phyloP scores from a whole-genome alignment of 106 monocot species.

The Allium sativum region DNA sequence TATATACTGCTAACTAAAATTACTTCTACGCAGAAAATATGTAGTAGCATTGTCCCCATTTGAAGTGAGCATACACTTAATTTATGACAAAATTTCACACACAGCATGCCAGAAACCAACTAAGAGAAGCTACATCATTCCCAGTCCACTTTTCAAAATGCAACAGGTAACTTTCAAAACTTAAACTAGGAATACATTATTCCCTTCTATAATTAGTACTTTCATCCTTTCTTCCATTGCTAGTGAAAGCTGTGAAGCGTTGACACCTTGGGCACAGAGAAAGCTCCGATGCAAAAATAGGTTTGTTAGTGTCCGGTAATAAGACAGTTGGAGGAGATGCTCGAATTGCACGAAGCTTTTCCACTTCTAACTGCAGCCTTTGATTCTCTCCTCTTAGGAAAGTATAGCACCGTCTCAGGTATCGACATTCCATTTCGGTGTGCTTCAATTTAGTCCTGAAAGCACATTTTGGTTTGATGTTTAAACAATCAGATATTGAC shows the following conservation, averaged over 20 bases:
- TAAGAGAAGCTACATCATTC: too few species aligned
- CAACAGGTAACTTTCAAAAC: too few species aligned
- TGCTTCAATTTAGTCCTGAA: slow-evolving; percentile 91
- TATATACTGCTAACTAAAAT: too few species aligned
- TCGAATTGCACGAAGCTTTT: slow-evolving; percentile 71
- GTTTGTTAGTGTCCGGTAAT: slow-evolving; percentile 59
- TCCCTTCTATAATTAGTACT: too few species aligned
- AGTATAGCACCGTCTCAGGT: slow-evolving; percentile 75
- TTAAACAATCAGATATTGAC: neutral
- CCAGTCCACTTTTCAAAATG: too few species aligned
- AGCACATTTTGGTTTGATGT: neutral
- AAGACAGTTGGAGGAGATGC: slow-evolving; percentile 73
- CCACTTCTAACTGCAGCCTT: slow-evolving; percentile 75
- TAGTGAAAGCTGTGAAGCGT: slow-evolving; percentile 26
- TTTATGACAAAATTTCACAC: too few species aligned
- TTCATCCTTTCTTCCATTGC: too few species aligned
- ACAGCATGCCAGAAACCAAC: too few species aligned
- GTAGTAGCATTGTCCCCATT: too few species aligned
- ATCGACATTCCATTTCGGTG: slow-evolving; percentile 96
- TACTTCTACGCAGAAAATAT: too few species aligned
- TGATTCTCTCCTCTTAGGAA: slow-evolving; percentile 82
- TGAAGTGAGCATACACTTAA: too few species aligned
- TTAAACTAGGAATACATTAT: too few species aligned
- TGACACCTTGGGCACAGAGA: slow-evolving; percentile 90
- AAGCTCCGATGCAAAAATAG: slow-evolving; percentile 63